These are phyloP conservation scores for Alisma plantagoaquatica DNA, from an alignment of 106 monocot genomes.

Conservation along the genomic window DNA sequence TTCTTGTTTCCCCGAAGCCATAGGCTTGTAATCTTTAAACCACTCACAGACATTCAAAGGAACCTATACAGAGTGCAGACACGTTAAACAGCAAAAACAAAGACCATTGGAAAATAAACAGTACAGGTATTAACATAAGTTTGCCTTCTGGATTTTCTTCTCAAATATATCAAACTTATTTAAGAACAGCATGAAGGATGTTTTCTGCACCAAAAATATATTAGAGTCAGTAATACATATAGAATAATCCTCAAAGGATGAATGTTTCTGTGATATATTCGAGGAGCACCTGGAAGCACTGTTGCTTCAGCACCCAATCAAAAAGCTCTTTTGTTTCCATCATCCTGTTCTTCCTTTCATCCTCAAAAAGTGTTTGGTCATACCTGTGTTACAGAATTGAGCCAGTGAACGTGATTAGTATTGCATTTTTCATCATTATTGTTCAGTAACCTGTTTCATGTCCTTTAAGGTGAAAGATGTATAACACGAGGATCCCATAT, in stretches of 20 bases:
- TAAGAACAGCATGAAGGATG: slow-evolving; percentile 84
- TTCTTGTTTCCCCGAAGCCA: slow-evolving; percentile 82
- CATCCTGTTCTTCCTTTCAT: slow-evolving; percentile 88
- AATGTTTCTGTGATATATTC: neutral
- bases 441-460: no score
- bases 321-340: slow-evolving; percentile 95
- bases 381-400: slow-evolving; percentile 35
- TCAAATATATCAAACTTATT: slow-evolving; percentile 96
- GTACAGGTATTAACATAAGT: neutral
- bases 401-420: neutral
- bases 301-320: slow-evolving; percentile 92
- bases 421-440: no score
- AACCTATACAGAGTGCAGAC: slow-evolving; percentile 61
- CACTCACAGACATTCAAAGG: slow-evolving; percentile 92
- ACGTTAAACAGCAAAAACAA: neutral
- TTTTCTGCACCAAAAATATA: slow-evolving; percentile 58
- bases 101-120: neutral
- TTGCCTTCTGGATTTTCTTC: slow-evolving; percentile 78
- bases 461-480: no score
- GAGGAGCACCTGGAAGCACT: slow-evolving; percentile 76
- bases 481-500: no score
- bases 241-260: neutral
- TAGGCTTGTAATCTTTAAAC: slow-evolving; percentile 94
- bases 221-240: neutral
- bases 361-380: slow-evolving; percentile 91